Evolutionary conservation across 192 early-diverging fungal species (phyloP).

Genomic region (Gaertneriomyces semiglobifer): DNA sequence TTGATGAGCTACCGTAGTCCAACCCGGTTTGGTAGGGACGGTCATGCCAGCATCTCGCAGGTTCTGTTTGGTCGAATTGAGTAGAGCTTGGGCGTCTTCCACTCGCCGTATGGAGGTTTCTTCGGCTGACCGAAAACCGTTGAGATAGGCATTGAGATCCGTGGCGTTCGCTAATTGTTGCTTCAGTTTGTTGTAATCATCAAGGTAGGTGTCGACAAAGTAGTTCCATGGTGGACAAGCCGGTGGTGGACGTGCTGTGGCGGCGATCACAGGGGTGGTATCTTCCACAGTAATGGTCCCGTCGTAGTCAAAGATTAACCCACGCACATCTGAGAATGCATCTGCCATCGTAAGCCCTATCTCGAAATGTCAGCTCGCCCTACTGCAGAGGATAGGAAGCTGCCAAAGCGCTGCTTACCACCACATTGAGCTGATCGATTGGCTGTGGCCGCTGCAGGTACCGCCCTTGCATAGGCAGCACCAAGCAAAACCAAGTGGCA

Average conservation of each 20-base stretch:
- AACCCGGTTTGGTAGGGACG: not conserved
- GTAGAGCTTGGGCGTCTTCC: not conserved
- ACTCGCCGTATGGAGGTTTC: not conserved
- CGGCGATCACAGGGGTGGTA: constrained; percentile 3
- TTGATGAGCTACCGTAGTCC: not conserved
- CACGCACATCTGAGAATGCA: not conserved
- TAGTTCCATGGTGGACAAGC: not conserved
- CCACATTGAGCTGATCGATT: too few species aligned
- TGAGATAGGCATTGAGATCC: not conserved
- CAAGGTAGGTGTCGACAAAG: not conserved
- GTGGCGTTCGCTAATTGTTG: not conserved
- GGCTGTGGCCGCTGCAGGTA: too few species aligned
- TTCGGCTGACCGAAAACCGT: not conserved
- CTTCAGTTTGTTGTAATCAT: not conserved
- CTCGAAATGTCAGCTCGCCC: too few species aligned
- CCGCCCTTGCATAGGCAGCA: too few species aligned
- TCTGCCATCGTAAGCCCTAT: too few species aligned
- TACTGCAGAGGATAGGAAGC: too few species aligned
- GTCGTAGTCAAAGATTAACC: constrained; percentile 4
- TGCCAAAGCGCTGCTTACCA: too few species aligned
- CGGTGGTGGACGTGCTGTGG: not conserved
- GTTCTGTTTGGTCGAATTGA: not conserved
- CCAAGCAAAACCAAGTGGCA: too few species aligned
- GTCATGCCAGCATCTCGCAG: not conserved
- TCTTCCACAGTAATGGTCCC: not conserved